Evolutionary conservation across 257 asterid species (phyloP), one percentile per base, ranked within the genome.

Genomic region (Solanum sparsipilum): DNA sequence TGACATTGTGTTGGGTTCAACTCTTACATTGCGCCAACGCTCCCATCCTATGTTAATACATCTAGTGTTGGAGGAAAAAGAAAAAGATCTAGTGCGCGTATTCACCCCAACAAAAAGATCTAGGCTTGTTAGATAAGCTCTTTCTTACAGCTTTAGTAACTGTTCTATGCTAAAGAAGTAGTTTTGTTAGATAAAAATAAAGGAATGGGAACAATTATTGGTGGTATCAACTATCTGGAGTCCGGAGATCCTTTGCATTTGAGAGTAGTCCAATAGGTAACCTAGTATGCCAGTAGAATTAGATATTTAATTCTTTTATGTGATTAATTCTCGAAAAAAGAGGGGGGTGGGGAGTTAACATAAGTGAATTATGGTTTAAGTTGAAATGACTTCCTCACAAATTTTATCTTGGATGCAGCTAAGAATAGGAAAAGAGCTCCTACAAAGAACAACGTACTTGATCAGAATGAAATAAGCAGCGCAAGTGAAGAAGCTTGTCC

Each of bases 351-450:
- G 31, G 31, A 13, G 31, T 84, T 35, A 9, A 23, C 81, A 10
- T 20, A 63, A 79, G 85, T 79, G 85, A 27, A 46, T 79, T 27
- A 46, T 79, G 39, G 67, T 79, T 31, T 29, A 48, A 82, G 85
- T 78, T 20, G 36, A 32, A 38, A 71, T 58, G 68, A 44, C 41
- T 63, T 74, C 21, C 88, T 60, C 76, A 83, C 27, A 81, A 78
- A 39, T 87, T 90, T 83, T 88, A 72, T 88, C 87, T 32, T 88
- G 83, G 65, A 20, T 86, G 74, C 96, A 96, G 99, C 99, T 86
- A 95, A 96, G 90, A 87, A n/a, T 7, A 83, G 92, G 88, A 91
- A 88, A 89, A 83, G 88, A 71, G 81, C 39, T 87, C 84, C 87
- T 29, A 87, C 65, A 82, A 67, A 83, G 75, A 86, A 68, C 23